Evolutionary conservation across 116 monocot species (phyloP), one percentile per base, ranked within the genome.

Genomic region (Papilionanthe hybrid): DNA sequence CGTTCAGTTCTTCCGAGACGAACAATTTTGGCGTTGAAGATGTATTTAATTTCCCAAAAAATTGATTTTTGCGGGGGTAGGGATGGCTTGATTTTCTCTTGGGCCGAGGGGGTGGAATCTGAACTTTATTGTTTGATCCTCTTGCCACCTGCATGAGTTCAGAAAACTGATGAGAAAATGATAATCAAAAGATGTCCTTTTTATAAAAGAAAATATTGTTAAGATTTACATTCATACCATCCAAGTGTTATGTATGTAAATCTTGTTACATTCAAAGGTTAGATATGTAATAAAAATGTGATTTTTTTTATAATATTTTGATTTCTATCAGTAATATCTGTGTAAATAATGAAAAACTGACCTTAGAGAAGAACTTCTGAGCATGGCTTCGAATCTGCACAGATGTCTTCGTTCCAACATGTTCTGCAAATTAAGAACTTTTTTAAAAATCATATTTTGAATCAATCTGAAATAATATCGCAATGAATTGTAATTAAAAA

Each of bases 311-410:
- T 37, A 0, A 37, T 4, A 37, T 37, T 37, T 37, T 37, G 37
- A 37, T 37, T 37, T 37, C 37, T 37, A 37, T 3, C 4, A 37
- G 37, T 37, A 37, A 37, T 37, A 37, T 37, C 1, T 37, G 37
- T 37, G 37, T 37, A 37, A 37, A 37, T 37, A 37, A 37, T 37
- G 37, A 37, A 37, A 10, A 32, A 23, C 0, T 15, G 57, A 95
- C 95, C 92, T 95, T 95, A 56, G 92, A 86, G 83, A 95, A 91
- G 69, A 92, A 95, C 71, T 95, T 95, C 84, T 95, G 95, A 17
- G 95, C 95, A 73, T 92, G 95, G 77, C 95, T 95, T 80, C 95
- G 82, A 43, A 95, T 95, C 72, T 95, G 95, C 9, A 95, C 95
- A 2, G 92, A 85, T 50, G 87, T 95, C 79, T 95, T 95, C 7